Percentiles rank a stretch among this genome's conserved stretches.
Evolutionary conservation across 2,329 filamentous ascomycete genomes (phyloP).

Genomic region (Elsinoe fawcettii): DNA sequence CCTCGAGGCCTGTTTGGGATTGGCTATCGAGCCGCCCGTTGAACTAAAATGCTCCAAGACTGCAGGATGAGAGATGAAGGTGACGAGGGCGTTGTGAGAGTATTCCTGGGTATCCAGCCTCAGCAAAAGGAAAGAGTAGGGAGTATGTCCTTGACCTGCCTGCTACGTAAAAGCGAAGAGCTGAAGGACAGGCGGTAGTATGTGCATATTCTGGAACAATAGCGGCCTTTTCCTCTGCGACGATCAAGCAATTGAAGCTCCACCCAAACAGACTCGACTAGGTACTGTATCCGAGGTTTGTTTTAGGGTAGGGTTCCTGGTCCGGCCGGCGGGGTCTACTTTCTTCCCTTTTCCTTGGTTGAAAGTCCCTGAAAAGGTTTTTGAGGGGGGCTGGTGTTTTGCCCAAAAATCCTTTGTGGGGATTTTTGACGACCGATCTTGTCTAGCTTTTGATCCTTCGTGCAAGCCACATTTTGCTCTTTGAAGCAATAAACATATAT

Average conservation of each 20-base stretch:
- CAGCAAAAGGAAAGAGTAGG: neutral
- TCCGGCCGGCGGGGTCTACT: neutral
- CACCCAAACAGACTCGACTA: neutral
- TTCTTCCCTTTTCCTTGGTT: neutral
- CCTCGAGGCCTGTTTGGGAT: neutral
- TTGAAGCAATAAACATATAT: too few species aligned
- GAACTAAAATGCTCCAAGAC: neutral
- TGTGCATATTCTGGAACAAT: neutral
- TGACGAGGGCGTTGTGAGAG: neutral
- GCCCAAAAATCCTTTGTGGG: neutral
- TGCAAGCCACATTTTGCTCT: neutral
- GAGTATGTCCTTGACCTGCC: too few species aligned
- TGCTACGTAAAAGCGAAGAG: neutral
- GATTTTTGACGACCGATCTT: neutral
- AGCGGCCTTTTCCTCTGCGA: neutral
- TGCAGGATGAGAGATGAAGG: neutral
- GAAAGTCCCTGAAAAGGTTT: neutral
- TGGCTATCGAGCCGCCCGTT: constrained; percentile 9
- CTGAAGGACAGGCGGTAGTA: neutral
- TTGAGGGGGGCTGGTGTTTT: neutral
- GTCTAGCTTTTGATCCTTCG: neutral
- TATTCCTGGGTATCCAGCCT: neutral
- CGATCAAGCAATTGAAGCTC: neutral
- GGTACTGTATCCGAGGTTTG: neutral
- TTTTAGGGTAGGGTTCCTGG: neutral